Percentiles rank a stretch among this genome's conserved stretches.
Conservation (phyloP, 2,329 filamentous ascomycete species). For the Davidsoniella virescens region DNA sequence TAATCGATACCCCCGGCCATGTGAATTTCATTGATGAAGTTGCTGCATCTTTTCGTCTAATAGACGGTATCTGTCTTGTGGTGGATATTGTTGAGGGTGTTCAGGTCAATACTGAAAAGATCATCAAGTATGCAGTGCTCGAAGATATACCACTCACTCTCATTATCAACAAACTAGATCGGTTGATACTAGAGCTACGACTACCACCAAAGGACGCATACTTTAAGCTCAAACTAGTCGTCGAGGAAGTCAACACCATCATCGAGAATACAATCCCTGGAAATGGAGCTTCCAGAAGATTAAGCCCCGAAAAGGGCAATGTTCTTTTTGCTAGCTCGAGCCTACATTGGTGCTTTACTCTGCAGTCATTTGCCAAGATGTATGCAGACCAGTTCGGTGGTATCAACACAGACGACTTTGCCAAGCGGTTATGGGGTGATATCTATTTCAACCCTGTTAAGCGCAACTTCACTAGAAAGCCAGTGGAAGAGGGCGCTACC, state of each 20-base stretch:
- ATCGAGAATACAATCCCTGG: conserved; percentile 80
- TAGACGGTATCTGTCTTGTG: conserved; percentile 81
- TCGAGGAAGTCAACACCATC: conserved; percentile 92
- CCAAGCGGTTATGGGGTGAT: conserved; percentile 80
- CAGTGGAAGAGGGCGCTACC: conserved; percentile 61
- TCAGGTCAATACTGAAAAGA: conserved; percentile 93
- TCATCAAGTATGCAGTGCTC: conserved; percentile 87
- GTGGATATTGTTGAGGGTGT: conserved; percentile 98
- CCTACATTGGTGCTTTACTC: conserved; percentile 93
- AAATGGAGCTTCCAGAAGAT: conserved; percentile 57
- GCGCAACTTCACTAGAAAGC: conserved; percentile 81
- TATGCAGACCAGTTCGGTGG: conserved; percentile 78
- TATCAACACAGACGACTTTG: conserved; percentile 70
- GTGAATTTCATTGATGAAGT: conserved; percentile 98
- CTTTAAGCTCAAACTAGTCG: conserved; percentile 97
- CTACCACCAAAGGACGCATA: conserved; percentile 90
- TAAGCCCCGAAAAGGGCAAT: conserved; percentile 94
- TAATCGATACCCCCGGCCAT: conserved; percentile 90
- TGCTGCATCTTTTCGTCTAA: conserved; percentile 69
- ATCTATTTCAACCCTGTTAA: conserved; percentile 88
- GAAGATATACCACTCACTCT: conserved; percentile 79
- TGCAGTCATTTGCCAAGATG: conserved; percentile 90
- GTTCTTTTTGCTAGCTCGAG: conserved; percentile 89
- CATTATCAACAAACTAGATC: conserved; percentile 94
- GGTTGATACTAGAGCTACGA: conserved; percentile 84